These are phyloP conservation scores for Cryptococcus sp. DNA, from an alignment of 1,284 basidiomycete species.

Conservation along the genomic window DNA sequence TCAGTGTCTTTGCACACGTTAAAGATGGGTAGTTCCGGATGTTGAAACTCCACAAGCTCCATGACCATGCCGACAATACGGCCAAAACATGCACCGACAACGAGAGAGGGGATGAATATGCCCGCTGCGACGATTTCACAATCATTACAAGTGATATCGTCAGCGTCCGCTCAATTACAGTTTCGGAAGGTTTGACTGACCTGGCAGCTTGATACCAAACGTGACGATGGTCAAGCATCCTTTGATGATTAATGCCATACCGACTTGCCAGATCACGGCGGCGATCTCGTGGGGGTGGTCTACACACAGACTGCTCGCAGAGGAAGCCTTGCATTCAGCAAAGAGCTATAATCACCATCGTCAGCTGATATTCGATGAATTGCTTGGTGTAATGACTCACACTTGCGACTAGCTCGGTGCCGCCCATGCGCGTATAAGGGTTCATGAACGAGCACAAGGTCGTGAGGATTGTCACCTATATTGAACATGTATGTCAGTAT, in stretches of 20 bases:
- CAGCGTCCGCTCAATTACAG: neutral
- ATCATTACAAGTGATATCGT: conserved; percentile 15
- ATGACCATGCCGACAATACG: conserved; percentile 81
- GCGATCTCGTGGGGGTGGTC: conserved; percentile 66
- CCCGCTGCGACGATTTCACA: conserved; percentile 61
- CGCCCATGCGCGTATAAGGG: conserved; percentile 88
- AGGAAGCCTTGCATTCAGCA: conserved; percentile 71
- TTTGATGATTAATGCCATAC: conserved; percentile 77
- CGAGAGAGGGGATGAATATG: conserved; percentile 95
- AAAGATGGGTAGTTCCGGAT: conserved; percentile 68
- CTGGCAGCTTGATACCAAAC: conserved; percentile 87
- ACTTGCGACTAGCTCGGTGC: conserved; percentile 80
- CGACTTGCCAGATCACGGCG: conserved; percentile 68
- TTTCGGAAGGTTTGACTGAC: conserved; percentile 19
- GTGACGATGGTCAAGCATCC: conserved; percentile 82
- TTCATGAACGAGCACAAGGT: conserved; percentile 81
- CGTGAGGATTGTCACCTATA: conserved; percentile 73
- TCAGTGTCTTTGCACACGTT: conserved; percentile 58
- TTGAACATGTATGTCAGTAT: neutral
- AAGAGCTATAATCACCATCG: conserved; percentile 65
- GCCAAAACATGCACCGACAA: conserved; percentile 94
- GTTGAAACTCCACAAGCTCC: conserved; percentile 71
- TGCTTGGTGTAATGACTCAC: conserved; percentile 16
- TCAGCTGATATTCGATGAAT: neutral
- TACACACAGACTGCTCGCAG: conserved; percentile 71